These are phyloP conservation scores for Sicyos edulis DNA, from an alignment of 306 rosid species.

Conservation along the genomic window DNA sequence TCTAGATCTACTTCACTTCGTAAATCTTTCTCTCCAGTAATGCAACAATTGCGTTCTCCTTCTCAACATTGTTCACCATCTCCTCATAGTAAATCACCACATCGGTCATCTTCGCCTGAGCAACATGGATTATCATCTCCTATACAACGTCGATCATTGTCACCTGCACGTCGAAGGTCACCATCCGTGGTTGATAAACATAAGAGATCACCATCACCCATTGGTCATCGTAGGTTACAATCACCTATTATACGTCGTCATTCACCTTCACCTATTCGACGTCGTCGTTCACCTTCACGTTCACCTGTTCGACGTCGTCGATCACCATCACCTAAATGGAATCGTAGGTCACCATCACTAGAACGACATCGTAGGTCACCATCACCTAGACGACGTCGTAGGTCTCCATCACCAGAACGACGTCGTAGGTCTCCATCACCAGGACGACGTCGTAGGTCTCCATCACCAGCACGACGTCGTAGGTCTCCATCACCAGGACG, in stretches of 20 bases:
- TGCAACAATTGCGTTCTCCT: constrained; percentile 28
- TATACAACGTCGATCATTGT: constrained; percentile 15
- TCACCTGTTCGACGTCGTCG: constrained; percentile 34
- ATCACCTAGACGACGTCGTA: constrained; percentile 21
- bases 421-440: constrained; percentile 49
- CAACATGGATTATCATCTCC: constrained; percentile 46
- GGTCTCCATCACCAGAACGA: constrained; percentile 39
- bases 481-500: constrained; percentile 39
- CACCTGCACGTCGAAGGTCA: constrained; percentile 26
- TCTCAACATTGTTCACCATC: constrained; percentile 31
- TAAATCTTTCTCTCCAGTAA: constrained; percentile 34
- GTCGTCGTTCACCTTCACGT: constrained; percentile 27
- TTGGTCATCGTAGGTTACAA: constrained; percentile 28
- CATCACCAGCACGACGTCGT: constrained; percentile 32
- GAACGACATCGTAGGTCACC: constrained; percentile 30
- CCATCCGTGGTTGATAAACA: constrained; percentile 35
- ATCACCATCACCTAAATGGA: constrained; percentile 41
- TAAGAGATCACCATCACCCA: constrained; percentile 50
- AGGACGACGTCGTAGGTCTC: constrained; percentile 35
- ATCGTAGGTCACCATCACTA: constrained; percentile 21
- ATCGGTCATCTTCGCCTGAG: constrained; percentile 42
- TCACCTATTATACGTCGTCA: constrained; percentile 34
- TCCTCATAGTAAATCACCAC: constrained; percentile 34
- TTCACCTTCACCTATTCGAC: constrained; percentile 17
- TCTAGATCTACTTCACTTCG: constrained; percentile 29